Evolutionary conservation across 306 rosid genomes (phyloP), one percentile per base, ranked within the genome.

Genomic region (Vigna angularis): DNA sequence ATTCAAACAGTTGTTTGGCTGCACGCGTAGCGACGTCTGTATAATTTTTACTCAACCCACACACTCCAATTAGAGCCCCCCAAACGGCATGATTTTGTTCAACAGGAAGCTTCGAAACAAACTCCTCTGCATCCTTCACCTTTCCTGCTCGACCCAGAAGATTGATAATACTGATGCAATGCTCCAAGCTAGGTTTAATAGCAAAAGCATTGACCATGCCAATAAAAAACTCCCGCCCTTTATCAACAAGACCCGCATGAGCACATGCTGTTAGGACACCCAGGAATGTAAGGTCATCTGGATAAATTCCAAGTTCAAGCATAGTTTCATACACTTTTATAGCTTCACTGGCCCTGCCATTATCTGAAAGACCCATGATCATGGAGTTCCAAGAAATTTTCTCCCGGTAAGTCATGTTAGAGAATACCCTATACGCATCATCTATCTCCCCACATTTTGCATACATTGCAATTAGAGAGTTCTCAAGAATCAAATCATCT

Each of bases 381-480:
- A 90, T 86, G 77, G 94, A 73, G 78, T 93, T 93, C 96, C 98
- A 93, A 9, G 93, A 89, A 75, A 93, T 62, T 58, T 66, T 63
- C 79, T 93, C 94, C 79, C 79, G 77, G 36, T 22, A 59, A 68
- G 58, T 70, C 91, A 90, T 93, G 82, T 81, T 74, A n/a, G 87
- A 82, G 87, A 93, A 93, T 77, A 85, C 67, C 70, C 49, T 44
- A 82, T 74, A 77, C 34, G 94, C 90, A 20, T 87, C 88, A 0
- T 70, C 83, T 76, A 93, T 83, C 85, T 82, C 94, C 82, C 98
- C 98, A 66, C 93, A 88, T 84, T 90, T 93, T 44, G 96, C 86
- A 63, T 93, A 93, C 96, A 93, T 90, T 20, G 94, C 86, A 58
- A 93, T 83, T 18, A 93, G 81, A 76, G 98, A 89, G 70, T 90